A percentile compares a stretch with the other conserved stretches of the same genome.
phyloP scores from a whole-genome alignment of 345 rosid genomes.

The Gossypium sturtianum region DNA sequence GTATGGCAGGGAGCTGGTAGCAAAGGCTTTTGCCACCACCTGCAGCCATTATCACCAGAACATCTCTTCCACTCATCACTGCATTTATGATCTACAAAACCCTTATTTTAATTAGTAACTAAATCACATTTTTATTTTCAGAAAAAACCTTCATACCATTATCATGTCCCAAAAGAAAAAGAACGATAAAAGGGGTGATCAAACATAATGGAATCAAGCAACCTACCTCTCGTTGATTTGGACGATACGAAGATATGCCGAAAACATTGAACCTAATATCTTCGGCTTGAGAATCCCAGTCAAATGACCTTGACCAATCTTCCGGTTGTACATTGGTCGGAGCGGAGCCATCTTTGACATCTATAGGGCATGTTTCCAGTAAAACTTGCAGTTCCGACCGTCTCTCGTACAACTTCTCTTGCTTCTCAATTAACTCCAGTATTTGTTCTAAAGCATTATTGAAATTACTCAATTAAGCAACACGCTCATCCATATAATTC shows the following conservation, averaged over 20 bases:
- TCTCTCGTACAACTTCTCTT: slow-evolving; percentile 67
- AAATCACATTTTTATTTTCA: background rate
- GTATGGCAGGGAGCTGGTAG: slow-evolving; percentile 89
- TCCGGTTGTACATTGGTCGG: slow-evolving; percentile 22
- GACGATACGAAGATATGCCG: slow-evolving; percentile 71
- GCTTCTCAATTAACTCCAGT: slow-evolving; percentile 57
- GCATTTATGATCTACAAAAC: slow-evolving; percentile 71
- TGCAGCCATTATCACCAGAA: slow-evolving; percentile 92
- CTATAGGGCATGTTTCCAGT: slow-evolving; percentile 43
- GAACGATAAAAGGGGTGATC: background rate
- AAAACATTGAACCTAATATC: slow-evolving; percentile 68
- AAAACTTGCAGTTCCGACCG: slow-evolving; percentile 58
- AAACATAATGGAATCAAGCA: background rate
- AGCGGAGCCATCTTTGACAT: slow-evolving; percentile 23
- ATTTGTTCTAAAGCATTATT: slow-evolving; percentile 47
- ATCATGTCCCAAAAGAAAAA: background rate
- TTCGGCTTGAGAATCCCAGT: slow-evolving; percentile 84
- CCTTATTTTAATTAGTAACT: background rate
- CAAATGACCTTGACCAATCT: slow-evolving; percentile 66
- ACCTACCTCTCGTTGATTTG: slow-evolving; percentile 81
- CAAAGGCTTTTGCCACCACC: slow-evolving; percentile 99
- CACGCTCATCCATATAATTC: slow-evolving; percentile 3
- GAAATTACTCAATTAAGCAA: background rate
- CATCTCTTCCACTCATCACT: slow-evolving; percentile 75
- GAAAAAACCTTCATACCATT: background rate